Conservation (phyloP, 768 basidiomycete genomes). For the Auriscalpium orientale region DNA sequence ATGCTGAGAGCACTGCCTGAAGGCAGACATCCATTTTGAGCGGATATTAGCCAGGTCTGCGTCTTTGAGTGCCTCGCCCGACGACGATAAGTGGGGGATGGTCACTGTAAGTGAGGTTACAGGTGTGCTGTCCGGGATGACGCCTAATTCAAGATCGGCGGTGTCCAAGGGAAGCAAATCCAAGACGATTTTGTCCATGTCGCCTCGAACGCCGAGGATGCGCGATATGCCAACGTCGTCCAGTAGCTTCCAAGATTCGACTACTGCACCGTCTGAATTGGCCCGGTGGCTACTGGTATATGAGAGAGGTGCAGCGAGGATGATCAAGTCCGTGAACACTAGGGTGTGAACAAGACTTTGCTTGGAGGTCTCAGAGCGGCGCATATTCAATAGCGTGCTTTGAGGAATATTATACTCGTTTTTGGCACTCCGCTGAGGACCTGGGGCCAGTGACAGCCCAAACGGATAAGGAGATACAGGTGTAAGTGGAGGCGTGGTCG, state of each 20-base stretch:
- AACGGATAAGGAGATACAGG: background rate
- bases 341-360: conserved; percentile 21
- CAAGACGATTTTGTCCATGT: conserved; percentile 30
- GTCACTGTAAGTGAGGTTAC: conserved; percentile 31
- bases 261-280: conserved; percentile 15
- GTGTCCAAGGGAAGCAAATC: conserved; percentile 43
- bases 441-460: conserved; percentile 1
- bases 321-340: conserved; percentile 63
- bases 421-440: too few relatives aligned
- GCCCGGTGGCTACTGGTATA: conserved; percentile 7
- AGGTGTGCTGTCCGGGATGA: conserved; percentile 25
- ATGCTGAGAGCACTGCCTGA: conserved; percentile 44
- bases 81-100: conserved; percentile 10
- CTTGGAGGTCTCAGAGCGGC: background rate
- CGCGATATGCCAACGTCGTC: conserved; percentile 39
- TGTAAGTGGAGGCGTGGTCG: background rate
- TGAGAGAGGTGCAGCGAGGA: conserved; percentile 40
- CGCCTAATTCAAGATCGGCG: conserved; percentile 31
- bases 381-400: background rate
- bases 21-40: conserved; percentile 41
- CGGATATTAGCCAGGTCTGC: conserved; percentile 18
- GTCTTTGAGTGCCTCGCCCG: conserved; percentile 29
- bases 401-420: background rate
- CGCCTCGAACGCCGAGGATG: conserved; percentile 40
- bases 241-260: conserved; percentile 35